Percentiles rank a stretch among this genome's conserved stretches.
Evolutionary conservation across 208 protist species (phyloP).

Genomic region (Wallacemonas sp.): DNA sequence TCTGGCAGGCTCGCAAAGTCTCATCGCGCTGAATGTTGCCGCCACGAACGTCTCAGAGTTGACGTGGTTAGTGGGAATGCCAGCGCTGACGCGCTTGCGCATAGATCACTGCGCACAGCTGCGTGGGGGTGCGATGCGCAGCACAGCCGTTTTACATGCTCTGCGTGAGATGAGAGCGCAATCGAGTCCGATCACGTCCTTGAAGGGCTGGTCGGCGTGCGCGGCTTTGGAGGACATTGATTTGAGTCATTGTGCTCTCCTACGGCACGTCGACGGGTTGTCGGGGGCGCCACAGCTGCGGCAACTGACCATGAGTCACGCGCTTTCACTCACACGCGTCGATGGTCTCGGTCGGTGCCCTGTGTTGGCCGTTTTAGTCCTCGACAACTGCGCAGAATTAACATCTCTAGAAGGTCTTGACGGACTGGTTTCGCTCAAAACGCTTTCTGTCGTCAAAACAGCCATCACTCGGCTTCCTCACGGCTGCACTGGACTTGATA

Average conservation of each 20-base stretch:
- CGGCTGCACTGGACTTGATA: neutral
- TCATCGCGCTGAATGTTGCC: neutral
- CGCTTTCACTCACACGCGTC: neutral
- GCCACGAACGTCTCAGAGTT: slow-evolving; percentile 8
- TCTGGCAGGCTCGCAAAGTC: neutral
- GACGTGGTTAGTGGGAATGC: neutral
- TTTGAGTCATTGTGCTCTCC: neutral
- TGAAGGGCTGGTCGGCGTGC: neutral
- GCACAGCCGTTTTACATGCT: neutral
- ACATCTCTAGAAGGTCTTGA: neutral
- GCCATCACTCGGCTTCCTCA: neutral
- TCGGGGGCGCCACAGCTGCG: neutral
- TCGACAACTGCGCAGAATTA: neutral
- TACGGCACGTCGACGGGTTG: neutral
- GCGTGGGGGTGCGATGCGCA: neutral
- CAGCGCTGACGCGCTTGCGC: neutral
- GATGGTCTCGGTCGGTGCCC: slow-evolving; percentile 7
- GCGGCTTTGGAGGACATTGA: neutral
- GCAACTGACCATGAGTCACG: neutral
- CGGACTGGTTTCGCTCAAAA: neutral
- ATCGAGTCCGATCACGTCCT: neutral
- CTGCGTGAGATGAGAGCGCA: neutral
- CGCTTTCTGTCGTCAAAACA: neutral
- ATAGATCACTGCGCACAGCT: neutral
- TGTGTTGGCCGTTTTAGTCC: neutral